phyloP scores from a whole-genome alignment of 2,329 filamentous ascomycete genomes.

The Aureobasidium sp. region DNA sequence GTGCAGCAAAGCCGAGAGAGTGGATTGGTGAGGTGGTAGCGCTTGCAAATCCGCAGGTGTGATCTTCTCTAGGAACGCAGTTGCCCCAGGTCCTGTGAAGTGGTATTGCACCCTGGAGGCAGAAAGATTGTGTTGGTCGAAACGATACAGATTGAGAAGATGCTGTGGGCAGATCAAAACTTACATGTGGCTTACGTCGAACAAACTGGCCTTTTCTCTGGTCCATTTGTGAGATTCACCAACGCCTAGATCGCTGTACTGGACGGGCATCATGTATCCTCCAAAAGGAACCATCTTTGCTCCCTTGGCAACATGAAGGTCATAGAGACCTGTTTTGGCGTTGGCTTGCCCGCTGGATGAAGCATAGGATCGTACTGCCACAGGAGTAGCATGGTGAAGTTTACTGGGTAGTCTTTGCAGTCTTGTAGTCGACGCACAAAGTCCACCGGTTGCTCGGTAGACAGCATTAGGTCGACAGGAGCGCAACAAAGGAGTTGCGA shows the following conservation, averaged over 20 bases:
- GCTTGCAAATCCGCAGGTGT: slow-evolving; percentile 65
- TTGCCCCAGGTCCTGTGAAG: slow-evolving; percentile 70
- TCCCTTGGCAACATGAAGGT: slow-evolving; percentile 66
- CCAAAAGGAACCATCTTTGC: slow-evolving; percentile 97
- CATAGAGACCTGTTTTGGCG: slow-evolving; percentile 59
- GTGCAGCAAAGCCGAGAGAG: slow-evolving; percentile 75
- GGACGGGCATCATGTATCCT: slow-evolving; percentile 84
- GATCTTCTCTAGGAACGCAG: slow-evolving; percentile 71
- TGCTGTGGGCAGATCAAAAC: neutral
- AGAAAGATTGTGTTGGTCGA: slow-evolving; percentile 13
- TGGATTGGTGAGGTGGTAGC: slow-evolving; percentile 60
- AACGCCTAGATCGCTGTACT: slow-evolving; percentile 70
- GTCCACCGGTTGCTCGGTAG: neutral
- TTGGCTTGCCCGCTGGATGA: neutral
- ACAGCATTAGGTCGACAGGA: neutral
- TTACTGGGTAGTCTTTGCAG: neutral
- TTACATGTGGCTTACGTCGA: slow-evolving; percentile 90
- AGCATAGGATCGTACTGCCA: slow-evolving; percentile 3
- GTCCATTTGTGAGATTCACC: slow-evolving; percentile 85
- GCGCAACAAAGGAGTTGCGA: neutral
- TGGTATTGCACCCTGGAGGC: slow-evolving; percentile 65
- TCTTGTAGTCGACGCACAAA: neutral
- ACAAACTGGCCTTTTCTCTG: slow-evolving; percentile 75
- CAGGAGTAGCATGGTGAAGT: neutral
- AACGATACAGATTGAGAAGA: neutral